A percentile compares a stretch with the other conserved stretches of the same genome.
These are phyloP conservation scores for Chaetoceros muelleri DNA, from an alignment of 108 stramenopile genomes.

Conservation along the genomic window DNA sequence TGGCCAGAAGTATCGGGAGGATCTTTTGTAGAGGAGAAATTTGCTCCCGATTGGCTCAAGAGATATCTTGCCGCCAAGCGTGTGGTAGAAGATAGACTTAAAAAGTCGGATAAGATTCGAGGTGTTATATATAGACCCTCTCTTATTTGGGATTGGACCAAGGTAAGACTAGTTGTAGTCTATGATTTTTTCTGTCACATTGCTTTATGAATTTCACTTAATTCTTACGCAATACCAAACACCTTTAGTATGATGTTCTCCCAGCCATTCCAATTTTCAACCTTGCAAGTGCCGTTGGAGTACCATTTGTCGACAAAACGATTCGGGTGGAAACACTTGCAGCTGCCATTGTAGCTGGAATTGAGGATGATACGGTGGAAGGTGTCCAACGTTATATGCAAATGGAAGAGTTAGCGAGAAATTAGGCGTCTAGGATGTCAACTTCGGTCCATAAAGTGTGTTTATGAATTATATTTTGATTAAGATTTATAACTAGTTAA, in stretches of 20 bases:
- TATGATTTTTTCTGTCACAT: too few relatives aligned
- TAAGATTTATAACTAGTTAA: too few relatives aligned
- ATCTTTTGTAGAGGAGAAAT: constrained; percentile 25
- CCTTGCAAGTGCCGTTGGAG: constrained; percentile 34
- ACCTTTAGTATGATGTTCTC: constrained; percentile 40
- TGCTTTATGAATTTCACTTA: too few relatives aligned
- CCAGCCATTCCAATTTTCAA: constrained; percentile 54
- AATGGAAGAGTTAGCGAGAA: constrained; percentile 29
- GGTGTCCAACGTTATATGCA: constrained; percentile 36
- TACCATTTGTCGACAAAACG: constrained; percentile 54
- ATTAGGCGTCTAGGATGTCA: background rate
- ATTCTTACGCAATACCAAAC: too few relatives aligned
- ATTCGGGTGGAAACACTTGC: constrained; percentile 47
- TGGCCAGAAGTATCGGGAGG: constrained; percentile 50
- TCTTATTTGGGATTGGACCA: constrained; percentile 53
- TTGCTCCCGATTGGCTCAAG: constrained; percentile 42
- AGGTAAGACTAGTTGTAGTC: too few relatives aligned
- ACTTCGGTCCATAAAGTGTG: too few relatives aligned
- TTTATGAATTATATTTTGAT: too few relatives aligned
- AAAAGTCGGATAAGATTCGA: constrained; percentile 19
- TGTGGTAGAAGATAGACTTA: constrained; percentile 29
- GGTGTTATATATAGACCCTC: constrained; percentile 32
- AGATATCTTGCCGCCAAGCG: constrained; percentile 40
- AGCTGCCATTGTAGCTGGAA: constrained; percentile 43
- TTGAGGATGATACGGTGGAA: constrained; percentile 26